Conservation (phyloP, 768 basidiomycete genomes). For the Mycena sanguinolenta region DNA sequence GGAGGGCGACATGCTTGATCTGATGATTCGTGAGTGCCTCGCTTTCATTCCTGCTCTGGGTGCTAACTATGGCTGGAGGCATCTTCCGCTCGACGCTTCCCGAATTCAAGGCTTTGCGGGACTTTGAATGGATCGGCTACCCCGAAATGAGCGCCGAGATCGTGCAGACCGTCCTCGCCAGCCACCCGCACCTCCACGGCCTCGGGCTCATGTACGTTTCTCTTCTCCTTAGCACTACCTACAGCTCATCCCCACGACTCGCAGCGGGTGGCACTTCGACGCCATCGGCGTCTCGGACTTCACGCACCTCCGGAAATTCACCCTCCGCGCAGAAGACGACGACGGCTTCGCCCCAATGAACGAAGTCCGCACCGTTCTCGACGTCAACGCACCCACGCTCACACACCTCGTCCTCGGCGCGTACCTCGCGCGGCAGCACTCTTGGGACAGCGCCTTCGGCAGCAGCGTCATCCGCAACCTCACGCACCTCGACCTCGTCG, state of each 20-base stretch:
- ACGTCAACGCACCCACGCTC: constrained; percentile 69
- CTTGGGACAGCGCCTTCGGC: constrained; percentile 77
- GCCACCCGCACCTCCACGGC: constrained; percentile 65
- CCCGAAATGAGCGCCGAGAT: constrained; percentile 78
- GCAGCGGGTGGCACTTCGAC: constrained; percentile 80
- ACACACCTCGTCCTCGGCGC: constrained; percentile 77
- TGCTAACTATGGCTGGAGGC: constrained; percentile 48
- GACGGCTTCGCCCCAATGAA: constrained; percentile 80
- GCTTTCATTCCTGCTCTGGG: no score
- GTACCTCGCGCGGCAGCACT: constrained; percentile 73
- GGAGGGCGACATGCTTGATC: constrained; percentile 75
- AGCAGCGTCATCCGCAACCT: constrained; percentile 74
- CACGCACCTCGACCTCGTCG: constrained; percentile 78
- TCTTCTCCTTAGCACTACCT: background rate
- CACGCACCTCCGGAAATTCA: constrained; percentile 71
- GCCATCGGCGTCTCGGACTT: constrained; percentile 78
- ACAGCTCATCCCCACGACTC: constrained; percentile 2
- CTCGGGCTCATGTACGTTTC: constrained; percentile 72
- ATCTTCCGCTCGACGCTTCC: constrained; percentile 75
- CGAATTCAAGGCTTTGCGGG: constrained; percentile 69
- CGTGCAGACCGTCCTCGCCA: constrained; percentile 68
- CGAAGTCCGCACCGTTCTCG: constrained; percentile 74
- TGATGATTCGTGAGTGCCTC: constrained; percentile 62
- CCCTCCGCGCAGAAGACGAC: constrained; percentile 77
- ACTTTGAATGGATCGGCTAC: constrained; percentile 86